Base-by-base conservation (phyloP, 345 rosid species). In the Corchorus olitorius region DNA sequence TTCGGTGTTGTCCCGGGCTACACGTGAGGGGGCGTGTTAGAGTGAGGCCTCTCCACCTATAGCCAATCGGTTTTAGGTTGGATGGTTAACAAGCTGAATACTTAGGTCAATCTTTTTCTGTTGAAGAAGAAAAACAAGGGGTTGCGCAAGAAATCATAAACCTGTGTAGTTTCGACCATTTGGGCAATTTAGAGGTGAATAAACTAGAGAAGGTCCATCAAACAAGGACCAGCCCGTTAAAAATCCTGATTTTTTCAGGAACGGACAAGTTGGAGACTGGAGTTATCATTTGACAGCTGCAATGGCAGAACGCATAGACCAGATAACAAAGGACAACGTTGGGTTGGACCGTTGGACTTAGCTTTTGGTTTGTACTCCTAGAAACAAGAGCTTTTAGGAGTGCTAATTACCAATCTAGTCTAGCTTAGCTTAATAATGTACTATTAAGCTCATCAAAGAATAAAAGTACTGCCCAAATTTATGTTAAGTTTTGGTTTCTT, bases 271-370 rank as follows among this genome's bases (percentile, higher is more conserved):
- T 50, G 82, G 80, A 1, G 76, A 82, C 48, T 76, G 75, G 75
- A 76, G 59, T 72, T 79, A 71, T 50, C 82, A 76, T 35, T 67
- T 82, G 48, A 15, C 73, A 8, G 43, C 22, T 43, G 78, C 66
- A 65, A 83, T 81, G 88, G 79, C 46, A 34, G 63, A 72, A 39
- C 39, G 10, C 63, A 49, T 87, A 4, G 82, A 83, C 65, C 48
- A 58, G 43, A 75, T 76, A 49, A 79, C 80, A 0, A 10, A 75
- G 34, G 77, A 81, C 39, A 79, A 75, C 59, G 49, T 83, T 22
- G 4, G 9, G 35, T 13, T 11, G 34, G 0, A 22, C 27, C 27
- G 27, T 27, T 27, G 27, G 6, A 2, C 6, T 22, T 65, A 60
- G 79, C 70, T 12, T 73, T 79, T 48, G 78, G 78, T 55, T 78